These are phyloP conservation scores for Verticillium klebahnii DNA, from an alignment of 2,329 filamentous ascomycete genomes.

Conservation along the genomic window DNA sequence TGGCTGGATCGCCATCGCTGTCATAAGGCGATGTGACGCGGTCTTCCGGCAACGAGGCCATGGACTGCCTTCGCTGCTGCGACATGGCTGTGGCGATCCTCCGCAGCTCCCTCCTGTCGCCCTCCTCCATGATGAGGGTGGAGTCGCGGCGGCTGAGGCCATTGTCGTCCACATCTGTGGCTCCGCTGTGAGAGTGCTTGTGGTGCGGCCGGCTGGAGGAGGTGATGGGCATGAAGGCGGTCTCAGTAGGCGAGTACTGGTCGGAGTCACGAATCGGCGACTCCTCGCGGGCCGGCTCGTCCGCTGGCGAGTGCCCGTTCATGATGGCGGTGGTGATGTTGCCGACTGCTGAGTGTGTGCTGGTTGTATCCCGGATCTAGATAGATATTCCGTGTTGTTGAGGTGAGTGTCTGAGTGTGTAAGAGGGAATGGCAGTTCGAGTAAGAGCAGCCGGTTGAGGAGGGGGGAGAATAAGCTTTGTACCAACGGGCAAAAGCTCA, in stretches of 20 bases:
- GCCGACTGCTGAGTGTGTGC: neutral
- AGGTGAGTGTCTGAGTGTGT: too few species aligned
- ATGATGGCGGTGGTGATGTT: neutral
- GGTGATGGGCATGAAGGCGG: neutral
- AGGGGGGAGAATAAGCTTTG: neutral
- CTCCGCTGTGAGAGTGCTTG: neutral
- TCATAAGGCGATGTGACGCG: neutral
- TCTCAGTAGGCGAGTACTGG: neutral
- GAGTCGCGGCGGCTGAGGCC: neutral
- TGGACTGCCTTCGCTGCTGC: constrained; percentile 23
- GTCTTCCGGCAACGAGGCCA: constrained; percentile 9
- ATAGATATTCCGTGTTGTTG: neutral
- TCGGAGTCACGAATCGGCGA: neutral
- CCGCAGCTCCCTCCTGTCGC: constrained; percentile 30
- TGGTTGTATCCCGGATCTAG: neutral
- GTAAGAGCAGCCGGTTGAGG: neutral
- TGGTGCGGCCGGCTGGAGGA: neutral
- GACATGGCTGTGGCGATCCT: constrained; percentile 35
- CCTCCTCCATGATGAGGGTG: constrained; percentile 20
- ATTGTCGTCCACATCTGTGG: neutral
- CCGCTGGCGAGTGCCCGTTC: neutral
- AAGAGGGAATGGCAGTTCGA: neutral
- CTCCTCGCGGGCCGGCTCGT: neutral
- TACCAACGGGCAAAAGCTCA: neutral
- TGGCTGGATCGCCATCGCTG: constrained; percentile 19